A percentile compares a stretch with the other conserved stretches of the same genome.
phyloP scores from a whole-genome alignment of 179 eudicot genomes.

The Spergularia azorica region DNA sequence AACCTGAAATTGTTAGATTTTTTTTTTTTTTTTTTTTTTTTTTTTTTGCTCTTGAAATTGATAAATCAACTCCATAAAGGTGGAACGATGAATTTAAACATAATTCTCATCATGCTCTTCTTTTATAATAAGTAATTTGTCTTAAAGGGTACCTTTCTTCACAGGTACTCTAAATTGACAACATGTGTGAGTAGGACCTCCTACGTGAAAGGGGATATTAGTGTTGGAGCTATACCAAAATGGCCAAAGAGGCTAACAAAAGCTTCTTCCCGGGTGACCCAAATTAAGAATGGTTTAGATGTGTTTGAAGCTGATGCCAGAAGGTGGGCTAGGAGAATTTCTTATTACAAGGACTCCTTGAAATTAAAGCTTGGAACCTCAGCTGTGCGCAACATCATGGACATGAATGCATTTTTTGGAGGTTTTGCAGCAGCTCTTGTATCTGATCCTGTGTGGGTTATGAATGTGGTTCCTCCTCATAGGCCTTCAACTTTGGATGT shows the following conservation, averaged over 20 bases:
- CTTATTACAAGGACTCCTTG: conserved; percentile 71
- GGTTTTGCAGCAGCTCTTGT: conserved; percentile 91
- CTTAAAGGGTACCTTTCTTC: conserved; percentile 10
- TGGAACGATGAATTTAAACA: neutral
- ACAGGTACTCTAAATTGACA: conserved; percentile 79
- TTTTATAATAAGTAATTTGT: conserved; percentile 7
- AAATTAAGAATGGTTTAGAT: conserved; percentile 62
- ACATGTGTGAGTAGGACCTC: conserved; percentile 81
- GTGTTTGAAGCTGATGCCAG: conserved; percentile 79
- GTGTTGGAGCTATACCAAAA: conserved; percentile 72
- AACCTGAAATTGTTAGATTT: no score
- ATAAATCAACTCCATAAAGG: neutral
- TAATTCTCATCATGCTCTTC: no score
- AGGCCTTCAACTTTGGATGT: conserved; percentile 75
- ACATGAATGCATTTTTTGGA: conserved; percentile 94
- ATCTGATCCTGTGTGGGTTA: conserved; percentile 94
- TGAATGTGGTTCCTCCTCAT: conserved; percentile 89
- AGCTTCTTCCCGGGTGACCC: conserved; percentile 66
- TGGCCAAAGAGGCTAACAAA: conserved; percentile 84
- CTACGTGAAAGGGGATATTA: conserved; percentile 51
- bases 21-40: no score
- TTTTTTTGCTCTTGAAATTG: neutral
- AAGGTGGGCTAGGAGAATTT: conserved; percentile 74
- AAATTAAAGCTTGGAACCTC: conserved; percentile 72
- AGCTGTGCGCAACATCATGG: conserved; percentile 87